Conservation (phyloP, 177 flowering plant species). For the Vitis hybrid region DNA sequence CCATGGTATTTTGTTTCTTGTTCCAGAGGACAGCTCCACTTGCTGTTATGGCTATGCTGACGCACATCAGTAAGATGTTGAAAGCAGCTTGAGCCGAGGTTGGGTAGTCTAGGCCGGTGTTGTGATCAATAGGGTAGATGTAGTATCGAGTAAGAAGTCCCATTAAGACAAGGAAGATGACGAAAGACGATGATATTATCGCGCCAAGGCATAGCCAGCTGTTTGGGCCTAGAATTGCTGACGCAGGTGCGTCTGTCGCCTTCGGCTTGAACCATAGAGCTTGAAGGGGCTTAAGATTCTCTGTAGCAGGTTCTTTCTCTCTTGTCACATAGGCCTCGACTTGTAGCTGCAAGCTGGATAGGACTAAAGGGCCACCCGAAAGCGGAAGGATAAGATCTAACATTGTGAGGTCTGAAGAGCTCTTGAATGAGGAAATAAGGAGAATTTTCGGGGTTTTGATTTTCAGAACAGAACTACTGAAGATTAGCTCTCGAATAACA, state of each 20-base stretch:
- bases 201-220: conserved; percentile 59
- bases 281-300: conserved; percentile 20
- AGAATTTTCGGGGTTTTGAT: conserved; percentile 42
- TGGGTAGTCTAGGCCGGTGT: conserved; percentile 28
- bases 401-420: conserved; percentile 54
- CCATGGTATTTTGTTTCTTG: conserved; percentile 36
- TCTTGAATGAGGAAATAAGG: conserved; percentile 57
- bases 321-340: conserved; percentile 72
- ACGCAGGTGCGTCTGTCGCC: conserved; percentile 38
- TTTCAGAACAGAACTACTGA: conserved; percentile 18
- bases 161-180: conserved; percentile 43
- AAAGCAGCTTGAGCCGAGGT: conserved; percentile 21
- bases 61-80: conserved; percentile 31
- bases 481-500: conserved; percentile 58
- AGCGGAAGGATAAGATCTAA: conserved; percentile 66
- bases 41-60: conserved; percentile 29
- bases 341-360: conserved; percentile 43
- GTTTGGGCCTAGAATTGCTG: conserved; percentile 49
- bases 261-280: conserved; percentile 60
- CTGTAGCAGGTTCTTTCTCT: conserved; percentile 36
- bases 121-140: conserved; percentile 59
- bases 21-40: conserved; percentile 46
- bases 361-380: conserved; percentile 22
- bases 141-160: conserved; percentile 42
- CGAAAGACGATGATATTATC: conserved; percentile 54